Evolutionary conservation across 225 moss, liverwort and hornwort species (phyloP).

Genomic region (Marchantia polymorpha): DNA sequence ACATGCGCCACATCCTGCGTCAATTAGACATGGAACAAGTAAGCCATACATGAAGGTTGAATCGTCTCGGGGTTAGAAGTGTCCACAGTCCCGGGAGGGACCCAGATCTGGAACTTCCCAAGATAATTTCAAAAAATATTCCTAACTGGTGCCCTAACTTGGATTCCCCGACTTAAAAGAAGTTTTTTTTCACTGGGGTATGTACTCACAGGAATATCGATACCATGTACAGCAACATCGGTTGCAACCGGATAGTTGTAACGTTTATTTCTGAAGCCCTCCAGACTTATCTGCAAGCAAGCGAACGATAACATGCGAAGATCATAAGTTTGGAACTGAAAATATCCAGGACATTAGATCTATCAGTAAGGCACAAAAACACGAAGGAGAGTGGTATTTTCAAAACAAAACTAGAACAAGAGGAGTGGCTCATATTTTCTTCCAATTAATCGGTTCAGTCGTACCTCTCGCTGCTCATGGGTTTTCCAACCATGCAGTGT

Average conservation of each 20-base stretch:
- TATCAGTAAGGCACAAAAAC: not conserved
- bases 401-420: not conserved
- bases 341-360: not conserved
- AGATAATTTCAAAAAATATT: not conserved
- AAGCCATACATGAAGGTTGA: not conserved
- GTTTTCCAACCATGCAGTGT: constrained; percentile 99
- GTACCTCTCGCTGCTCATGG: constrained; percentile 95
- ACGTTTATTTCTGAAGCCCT: constrained; percentile 96
- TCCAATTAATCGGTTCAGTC: not conserved
- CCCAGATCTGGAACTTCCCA: not conserved
- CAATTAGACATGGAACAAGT: not conserved
- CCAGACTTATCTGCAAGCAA: constrained; percentile 77
- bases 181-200: not conserved
- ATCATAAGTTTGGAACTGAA: not conserved
- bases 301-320: not conserved
- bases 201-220: constrained; percentile 83
- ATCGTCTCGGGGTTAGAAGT: too few species aligned
- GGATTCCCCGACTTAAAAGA: too few species aligned
- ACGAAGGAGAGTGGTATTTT: not conserved
- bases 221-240: constrained; percentile 97
- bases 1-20: constrained; percentile 94
- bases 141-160: too few species aligned
- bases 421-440: not conserved
- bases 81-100: too few species aligned
- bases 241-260: constrained; percentile 96